Evolutionary conservation across 1,139 yeast genomes (phyloP), one percentile per base, ranked within the genome.

Genomic region (Candida neerlandica): DNA sequence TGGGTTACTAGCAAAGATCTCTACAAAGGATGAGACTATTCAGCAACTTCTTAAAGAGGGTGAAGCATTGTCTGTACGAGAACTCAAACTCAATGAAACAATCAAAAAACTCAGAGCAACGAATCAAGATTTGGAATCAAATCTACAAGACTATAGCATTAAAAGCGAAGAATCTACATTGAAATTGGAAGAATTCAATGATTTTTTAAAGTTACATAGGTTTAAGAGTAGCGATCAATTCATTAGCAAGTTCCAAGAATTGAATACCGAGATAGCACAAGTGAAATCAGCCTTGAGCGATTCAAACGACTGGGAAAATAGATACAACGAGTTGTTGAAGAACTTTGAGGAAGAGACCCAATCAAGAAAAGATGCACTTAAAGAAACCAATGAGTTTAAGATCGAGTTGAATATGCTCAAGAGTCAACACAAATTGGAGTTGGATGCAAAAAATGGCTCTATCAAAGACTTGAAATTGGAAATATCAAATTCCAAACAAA

Each of bases 21-120:
- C 75, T 3, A 81, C 77, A 40, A 80, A 80, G 55, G 91, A 87
- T 43, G 75, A 73, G 35, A 76, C 87, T 53, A 85, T 81, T 23
- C 70, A 77, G 35, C 77, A 74, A 53, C 71, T 92, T 34, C 66
- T 87, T 61, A 82, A 80, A 51, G 98, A 92, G 66, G 97, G 97
- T 3, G 86, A 88, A 55, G 81, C 80, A 27, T 70, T 92, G 38
- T 86, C 96, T 0, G 79, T 80, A 51, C 86, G 83, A 53, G 97
- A 94, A 60, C 73, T 90, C 34, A 82, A 81, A 57, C 76, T 85
- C 48, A 84, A 81, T 59, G 89, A 84, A 37, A 74, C 85, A 1
- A 82, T 92, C 46, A 88, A 88, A 57, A 77, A 77, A 53, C 66
- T 90, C 44, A 81, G 83, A 49, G 64, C 76, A 5, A 75, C 76